Conservation (phyloP, 768 basidiomycete genomes). For the Agaricus bisporus region DNA sequence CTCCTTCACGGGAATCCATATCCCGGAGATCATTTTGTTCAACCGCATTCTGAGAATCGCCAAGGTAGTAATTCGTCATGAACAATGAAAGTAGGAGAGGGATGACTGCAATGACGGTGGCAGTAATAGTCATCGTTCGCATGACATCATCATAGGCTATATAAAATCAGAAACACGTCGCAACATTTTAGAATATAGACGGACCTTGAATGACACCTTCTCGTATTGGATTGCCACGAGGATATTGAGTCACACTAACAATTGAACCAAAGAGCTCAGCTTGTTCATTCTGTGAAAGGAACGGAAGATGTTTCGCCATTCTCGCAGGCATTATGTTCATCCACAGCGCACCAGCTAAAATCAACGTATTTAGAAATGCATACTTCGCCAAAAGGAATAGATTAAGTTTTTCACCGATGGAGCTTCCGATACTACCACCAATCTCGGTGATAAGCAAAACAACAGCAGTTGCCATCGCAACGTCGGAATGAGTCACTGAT, state of each 20-base stretch:
- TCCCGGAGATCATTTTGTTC: slow-evolving; percentile 34
- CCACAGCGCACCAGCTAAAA: slow-evolving; percentile 58
- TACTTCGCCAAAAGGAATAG: not conserved
- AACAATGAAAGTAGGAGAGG: slow-evolving; percentile 53
- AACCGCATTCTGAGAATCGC: slow-evolving; percentile 66
- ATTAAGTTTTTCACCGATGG: slow-evolving; percentile 36
- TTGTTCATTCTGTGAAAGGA: slow-evolving; percentile 34
- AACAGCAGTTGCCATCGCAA: slow-evolving; percentile 62
- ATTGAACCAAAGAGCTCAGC: slow-evolving; percentile 51
- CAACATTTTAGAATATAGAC: slow-evolving; percentile 16
- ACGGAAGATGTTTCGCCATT: slow-evolving; percentile 50
- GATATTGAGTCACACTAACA: slow-evolving; percentile 39
- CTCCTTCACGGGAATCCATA: too few species aligned
- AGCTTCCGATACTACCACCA: slow-evolving; percentile 61
- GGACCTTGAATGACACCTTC: slow-evolving; percentile 55
- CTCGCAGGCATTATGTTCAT: slow-evolving; percentile 58
- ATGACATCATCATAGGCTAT: slow-evolving; percentile 52
- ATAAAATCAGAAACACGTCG: not conserved
- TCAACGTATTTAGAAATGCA: too few species aligned
- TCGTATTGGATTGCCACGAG: slow-evolving; percentile 51
- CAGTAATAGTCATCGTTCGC: slow-evolving; percentile 49
- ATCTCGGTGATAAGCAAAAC: slow-evolving; percentile 67
- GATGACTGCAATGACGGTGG: slow-evolving; percentile 45
- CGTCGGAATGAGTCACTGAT: slow-evolving; percentile 55
- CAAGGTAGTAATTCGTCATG: slow-evolving; percentile 64